These are phyloP conservation scores for Salvia rosmarinus DNA, from an alignment of 257 asterid species.

Conservation along the genomic window DNA sequence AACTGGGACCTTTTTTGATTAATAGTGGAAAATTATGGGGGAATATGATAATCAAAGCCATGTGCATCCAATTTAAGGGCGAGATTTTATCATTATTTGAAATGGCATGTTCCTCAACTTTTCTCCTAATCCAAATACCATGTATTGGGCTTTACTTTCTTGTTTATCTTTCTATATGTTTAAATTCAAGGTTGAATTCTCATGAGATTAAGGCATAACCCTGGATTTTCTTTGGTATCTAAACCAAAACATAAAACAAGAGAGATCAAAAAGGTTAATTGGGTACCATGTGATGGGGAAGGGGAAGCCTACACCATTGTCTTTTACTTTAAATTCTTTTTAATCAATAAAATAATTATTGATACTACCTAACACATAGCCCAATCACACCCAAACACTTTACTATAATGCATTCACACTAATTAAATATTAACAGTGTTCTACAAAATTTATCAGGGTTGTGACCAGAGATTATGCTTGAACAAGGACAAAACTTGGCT, in stretches of 20 bases:
- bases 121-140: constrained; percentile 45
- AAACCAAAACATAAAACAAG: constrained; percentile 45
- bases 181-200: constrained; percentile 29
- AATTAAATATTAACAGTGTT: constrained; percentile 24
- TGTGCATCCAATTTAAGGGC: constrained; percentile 58
- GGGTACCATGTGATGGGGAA: constrained; percentile 59
- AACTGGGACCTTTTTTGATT: constrained; percentile 36
- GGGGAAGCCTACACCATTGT: constrained; percentile 38
- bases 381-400: constrained; percentile 37
- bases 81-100: constrained; percentile 40
- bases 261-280: constrained; percentile 38
- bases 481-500: constrained; percentile 30
- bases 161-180: constrained; percentile 4
- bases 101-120: constrained; percentile 51
- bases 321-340: constrained; percentile 38
- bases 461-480: constrained; percentile 30
- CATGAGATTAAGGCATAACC: constrained; percentile 35
- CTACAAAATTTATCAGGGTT: constrained; percentile 1
- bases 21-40: constrained; percentile 37
- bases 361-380: constrained; percentile 47
- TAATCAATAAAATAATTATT: constrained; percentile 3
- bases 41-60: constrained; percentile 53
- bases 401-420: constrained; percentile 38
- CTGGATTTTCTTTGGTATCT: constrained; percentile 37
- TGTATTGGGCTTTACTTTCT: constrained; percentile 34